A percentile compares a stretch with the other conserved stretches of the same genome.
phyloP scores from a whole-genome alignment of 352 stramenopile species.

The Phytopythium boreale region DNA sequence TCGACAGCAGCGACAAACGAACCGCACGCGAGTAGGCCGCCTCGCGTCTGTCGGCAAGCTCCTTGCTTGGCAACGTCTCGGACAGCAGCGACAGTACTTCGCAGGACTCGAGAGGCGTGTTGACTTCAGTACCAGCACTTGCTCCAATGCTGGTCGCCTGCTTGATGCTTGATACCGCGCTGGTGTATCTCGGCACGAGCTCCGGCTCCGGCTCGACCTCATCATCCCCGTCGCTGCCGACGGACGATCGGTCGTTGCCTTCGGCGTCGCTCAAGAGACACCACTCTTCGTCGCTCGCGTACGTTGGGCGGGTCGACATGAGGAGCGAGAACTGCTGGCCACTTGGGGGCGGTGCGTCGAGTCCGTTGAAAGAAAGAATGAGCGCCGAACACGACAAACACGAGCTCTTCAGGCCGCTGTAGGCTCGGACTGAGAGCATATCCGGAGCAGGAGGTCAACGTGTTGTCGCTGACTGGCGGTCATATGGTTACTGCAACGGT shows the following conservation, averaged over 20 bases:
- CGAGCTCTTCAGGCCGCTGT: neutral
- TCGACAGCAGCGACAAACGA: constrained; percentile 34
- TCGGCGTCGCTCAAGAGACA: constrained; percentile 47
- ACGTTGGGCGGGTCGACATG: neutral
- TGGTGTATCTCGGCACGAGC: constrained; percentile 2
- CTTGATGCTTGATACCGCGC: neutral
- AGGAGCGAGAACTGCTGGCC: neutral
- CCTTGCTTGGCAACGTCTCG: neutral
- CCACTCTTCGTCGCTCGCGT: constrained; percentile 49
- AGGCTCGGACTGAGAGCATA: neutral
- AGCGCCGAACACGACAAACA: neutral
- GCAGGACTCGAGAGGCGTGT: neutral
- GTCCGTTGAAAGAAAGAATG: neutral
- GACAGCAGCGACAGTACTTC: neutral
- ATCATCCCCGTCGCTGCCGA: constrained; percentile 16
- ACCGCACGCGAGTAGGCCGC: constrained; percentile 19
- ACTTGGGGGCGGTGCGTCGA: neutral
- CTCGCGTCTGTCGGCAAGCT: neutral
- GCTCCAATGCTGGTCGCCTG: neutral
- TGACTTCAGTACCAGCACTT: too few species aligned
- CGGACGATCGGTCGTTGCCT: constrained; percentile 19
- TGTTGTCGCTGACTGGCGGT: neutral
- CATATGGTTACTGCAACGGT: neutral
- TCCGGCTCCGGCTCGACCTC: constrained; percentile 30
- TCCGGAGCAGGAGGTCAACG: neutral